Base-by-base conservation (phyloP, 192 early-diverging fungal genomes). In the Coemansia sp. region DNA sequence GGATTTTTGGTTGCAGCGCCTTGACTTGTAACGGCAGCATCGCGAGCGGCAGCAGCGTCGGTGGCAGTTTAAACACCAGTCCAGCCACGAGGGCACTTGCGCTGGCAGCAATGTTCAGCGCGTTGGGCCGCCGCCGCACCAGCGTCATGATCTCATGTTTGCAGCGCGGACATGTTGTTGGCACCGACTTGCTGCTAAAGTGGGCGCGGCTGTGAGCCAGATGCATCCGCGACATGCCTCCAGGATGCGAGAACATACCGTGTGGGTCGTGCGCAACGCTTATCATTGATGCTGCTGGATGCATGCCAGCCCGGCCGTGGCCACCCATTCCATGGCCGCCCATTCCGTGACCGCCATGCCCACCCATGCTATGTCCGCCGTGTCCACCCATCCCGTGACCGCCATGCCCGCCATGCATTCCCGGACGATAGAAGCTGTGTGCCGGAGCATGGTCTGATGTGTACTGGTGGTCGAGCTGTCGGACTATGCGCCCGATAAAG, bases 21-120 rank as follows among this genome's bases (percentile, higher is more conserved):
- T 50, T 66, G 44, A 73, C 41, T 51, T 73, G 70, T 53, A 73
- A 54, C 3, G 70, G 70, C 34, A 73, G 43, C 53, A 64, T 39
- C 5, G 70, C 64, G 29, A 73, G 38, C 3, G 70, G 70, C 14
- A 66, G 54, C 43, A 66, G 27, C 0, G 63, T 58, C 21, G 50
- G 35, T 26, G 69, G 69, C 2, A 60, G 38, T 15, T 66, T 57
- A 11, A 61, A 50, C 8, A 60, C 20, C 30, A 73, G 8, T 5
- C 62, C 59, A 30, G 60, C 53, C n/a, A 64, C 58, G 9, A 64
- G 45, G 1, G 63, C 62, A 15, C 56, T 63, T 1, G 58, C 54
- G 25, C 54, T 62, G 31, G 70, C 70, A 21, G 55, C 39, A 8
- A 65, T 27, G 23, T 66, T 64, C 14, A 52, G 29, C 9, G 53